phyloP scores from a whole-genome alignment of 2,329 filamentous ascomycete genomes.

The Cladosporium sp. region DNA sequence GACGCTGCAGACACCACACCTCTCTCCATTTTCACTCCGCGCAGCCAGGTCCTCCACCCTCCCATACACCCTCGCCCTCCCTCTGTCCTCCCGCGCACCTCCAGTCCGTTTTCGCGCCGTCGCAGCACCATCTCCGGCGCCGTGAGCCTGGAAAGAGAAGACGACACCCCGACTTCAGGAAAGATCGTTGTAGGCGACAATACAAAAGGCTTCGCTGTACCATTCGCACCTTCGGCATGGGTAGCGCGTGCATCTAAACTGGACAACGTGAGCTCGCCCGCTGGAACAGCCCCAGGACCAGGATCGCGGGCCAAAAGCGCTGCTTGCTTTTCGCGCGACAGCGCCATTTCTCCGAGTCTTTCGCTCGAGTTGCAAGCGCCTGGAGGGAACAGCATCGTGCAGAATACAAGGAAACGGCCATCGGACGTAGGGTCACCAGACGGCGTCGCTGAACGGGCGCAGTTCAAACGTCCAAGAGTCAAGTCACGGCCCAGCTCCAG shows the following conservation, averaged over 20 bases:
- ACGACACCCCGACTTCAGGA: not conserved
- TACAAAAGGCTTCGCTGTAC: not conserved
- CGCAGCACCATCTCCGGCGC: constrained; percentile 2
- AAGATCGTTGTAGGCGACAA: not conserved
- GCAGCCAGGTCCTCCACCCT: not conserved
- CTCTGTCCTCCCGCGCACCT: constrained; percentile 4
- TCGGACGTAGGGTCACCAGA: constrained; percentile 13
- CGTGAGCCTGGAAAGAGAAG: not conserved
- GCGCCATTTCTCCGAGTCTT: not conserved
- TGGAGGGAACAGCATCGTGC: not conserved
- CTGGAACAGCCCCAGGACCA: not conserved
- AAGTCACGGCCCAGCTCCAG: constrained; percentile 27
- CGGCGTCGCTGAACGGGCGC: constrained; percentile 5
- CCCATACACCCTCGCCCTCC: constrained; percentile 2
- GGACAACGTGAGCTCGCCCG: not conserved
- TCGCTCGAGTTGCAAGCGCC: not conserved
- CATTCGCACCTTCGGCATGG: constrained; percentile 10
- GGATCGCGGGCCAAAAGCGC: not conserved
- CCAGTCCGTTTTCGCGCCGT: constrained; percentile 2
- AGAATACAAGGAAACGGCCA: constrained; percentile 3
- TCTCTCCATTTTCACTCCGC: constrained; percentile 16
- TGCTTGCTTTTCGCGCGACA: not conserved
- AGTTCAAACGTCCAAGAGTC: constrained; percentile 26
- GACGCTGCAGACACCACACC: not conserved
- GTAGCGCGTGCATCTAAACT: constrained; percentile 5